phyloP scores from a whole-genome alignment of 75 land plant species.

The Sequoiadendron giganteum region DNA sequence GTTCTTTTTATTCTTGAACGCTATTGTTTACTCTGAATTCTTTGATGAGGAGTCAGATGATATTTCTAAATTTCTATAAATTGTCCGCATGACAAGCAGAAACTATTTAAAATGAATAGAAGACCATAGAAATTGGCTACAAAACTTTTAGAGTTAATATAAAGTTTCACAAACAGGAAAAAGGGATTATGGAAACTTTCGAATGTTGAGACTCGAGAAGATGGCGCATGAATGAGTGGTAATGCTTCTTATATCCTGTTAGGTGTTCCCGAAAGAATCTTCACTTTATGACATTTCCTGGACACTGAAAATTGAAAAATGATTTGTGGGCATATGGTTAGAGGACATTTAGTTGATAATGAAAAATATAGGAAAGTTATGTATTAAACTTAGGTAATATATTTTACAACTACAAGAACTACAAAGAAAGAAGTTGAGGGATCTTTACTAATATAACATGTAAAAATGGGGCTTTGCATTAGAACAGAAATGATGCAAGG shows the following conservation, averaged over 20 bases:
- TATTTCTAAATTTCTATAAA: background rate
- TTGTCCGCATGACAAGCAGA: background rate
- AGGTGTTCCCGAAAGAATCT: background rate
- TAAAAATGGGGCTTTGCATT: background rate
- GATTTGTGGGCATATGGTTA: background rate
- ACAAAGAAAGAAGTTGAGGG: background rate
- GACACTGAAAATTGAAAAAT: background rate
- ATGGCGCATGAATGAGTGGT: background rate
- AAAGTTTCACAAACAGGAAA: background rate
- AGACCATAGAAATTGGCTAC: background rate
- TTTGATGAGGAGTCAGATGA: background rate
- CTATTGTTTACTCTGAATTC: background rate
- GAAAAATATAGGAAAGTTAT: background rate
- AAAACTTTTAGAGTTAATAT: background rate
- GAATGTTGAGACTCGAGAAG: background rate
- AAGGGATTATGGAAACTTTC: background rate
- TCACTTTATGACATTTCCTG: background rate
- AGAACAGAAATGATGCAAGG: background rate
- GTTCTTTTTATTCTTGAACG: background rate
- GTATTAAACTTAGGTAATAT: background rate
- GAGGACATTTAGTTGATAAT: background rate
- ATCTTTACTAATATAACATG: background rate
- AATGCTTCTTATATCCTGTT: background rate
- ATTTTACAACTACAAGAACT: background rate
- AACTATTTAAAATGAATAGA: background rate